phyloP scores from a whole-genome alignment of 1,284 basidiomycete species.

The Sphaerobolus stellatus region DNA sequence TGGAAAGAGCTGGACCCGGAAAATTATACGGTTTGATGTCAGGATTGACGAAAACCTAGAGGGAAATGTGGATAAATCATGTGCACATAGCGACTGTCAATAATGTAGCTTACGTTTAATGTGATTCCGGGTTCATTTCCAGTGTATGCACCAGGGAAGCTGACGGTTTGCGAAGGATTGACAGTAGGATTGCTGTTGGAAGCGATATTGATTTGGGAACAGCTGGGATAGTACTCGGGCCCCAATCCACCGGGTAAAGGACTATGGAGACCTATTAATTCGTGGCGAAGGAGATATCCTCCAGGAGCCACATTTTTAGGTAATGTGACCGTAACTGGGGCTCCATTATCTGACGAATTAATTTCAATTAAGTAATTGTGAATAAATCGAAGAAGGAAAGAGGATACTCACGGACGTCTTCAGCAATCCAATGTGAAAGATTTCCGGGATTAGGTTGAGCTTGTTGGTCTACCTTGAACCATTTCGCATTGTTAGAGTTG shows the following conservation, averaged over 20 bases:
- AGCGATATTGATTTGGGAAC: slow-evolving; percentile 57
- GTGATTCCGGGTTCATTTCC: slow-evolving; percentile 62
- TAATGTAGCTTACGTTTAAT: slow-evolving; percentile 37
- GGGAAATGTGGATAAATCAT: slow-evolving; percentile 3
- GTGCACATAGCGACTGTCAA: too few species aligned
- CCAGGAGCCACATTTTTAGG: slow-evolving; percentile 58
- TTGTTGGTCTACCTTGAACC: slow-evolving; percentile 65
- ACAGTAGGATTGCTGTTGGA: slow-evolving; percentile 39
- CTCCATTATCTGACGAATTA: too few species aligned
- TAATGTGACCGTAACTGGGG: slow-evolving; percentile 47
- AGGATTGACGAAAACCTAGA: slow-evolving; percentile 39
- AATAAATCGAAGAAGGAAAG: too few species aligned
- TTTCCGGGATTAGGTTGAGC: slow-evolving; percentile 38
- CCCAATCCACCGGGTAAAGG: slow-evolving; percentile 47
- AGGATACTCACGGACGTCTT: too few species aligned
- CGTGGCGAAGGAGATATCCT: slow-evolving; percentile 68
- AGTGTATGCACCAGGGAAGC: slow-evolving; percentile 63
- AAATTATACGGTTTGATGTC: slow-evolving; percentile 43
- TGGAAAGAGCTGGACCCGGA: slow-evolving; percentile 51
- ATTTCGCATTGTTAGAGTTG: slow-evolving; percentile 55
- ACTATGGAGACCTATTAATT: slow-evolving; percentile 71
- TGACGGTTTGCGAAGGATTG: slow-evolving; percentile 45
- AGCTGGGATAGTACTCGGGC: slow-evolving; percentile 73
- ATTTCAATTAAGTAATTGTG: too few species aligned
- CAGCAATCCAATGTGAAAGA: slow-evolving; percentile 32